Percentiles rank a stretch among this genome's conserved stretches.
Evolutionary conservation across 331 rosid species (phyloP).

Genomic region (Malus hybrid): DNA sequence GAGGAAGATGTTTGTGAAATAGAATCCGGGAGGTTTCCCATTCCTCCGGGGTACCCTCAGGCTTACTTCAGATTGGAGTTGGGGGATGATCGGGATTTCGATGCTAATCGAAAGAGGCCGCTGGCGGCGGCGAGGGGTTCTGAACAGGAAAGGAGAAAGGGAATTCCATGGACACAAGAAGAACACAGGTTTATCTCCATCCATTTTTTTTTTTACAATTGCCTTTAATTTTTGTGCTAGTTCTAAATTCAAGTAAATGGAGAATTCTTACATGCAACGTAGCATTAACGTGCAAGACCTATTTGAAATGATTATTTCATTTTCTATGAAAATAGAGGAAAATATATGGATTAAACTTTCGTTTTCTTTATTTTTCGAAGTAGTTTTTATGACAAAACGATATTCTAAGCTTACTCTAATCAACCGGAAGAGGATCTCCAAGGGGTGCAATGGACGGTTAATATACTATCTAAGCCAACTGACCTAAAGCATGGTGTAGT

Average conservation of each 20-base stretch:
- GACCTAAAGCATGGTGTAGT: no score
- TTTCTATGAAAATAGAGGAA: background rate
- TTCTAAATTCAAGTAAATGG: background rate
- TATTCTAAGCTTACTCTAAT: no score
- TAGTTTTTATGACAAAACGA: no score
- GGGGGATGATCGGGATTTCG: conserved; percentile 45
- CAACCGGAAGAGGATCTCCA: no score
- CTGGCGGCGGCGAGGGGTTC: conserved; percentile 24
- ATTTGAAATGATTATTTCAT: background rate
- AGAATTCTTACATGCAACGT: no score
- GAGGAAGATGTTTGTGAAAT: conserved; percentile 74
- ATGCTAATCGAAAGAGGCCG: conserved; percentile 50
- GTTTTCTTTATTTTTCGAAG: background rate
- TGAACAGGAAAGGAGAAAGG: conserved; percentile 91
- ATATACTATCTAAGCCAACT: no score
- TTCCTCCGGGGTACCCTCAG: conserved; percentile 64
- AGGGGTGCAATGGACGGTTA: no score
- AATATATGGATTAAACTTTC: background rate
- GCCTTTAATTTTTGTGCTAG: no score
- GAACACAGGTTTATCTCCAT: conserved; percentile 59
- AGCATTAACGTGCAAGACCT: background rate
- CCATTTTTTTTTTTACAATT: background rate
- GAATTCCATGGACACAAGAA: conserved; percentile 60
- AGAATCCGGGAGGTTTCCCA: conserved; percentile 69
- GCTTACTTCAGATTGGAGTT: conserved; percentile 60